Base-by-base conservation (phyloP, 441 rosid genomes). In the Arabidopsis lyrata region DNA sequence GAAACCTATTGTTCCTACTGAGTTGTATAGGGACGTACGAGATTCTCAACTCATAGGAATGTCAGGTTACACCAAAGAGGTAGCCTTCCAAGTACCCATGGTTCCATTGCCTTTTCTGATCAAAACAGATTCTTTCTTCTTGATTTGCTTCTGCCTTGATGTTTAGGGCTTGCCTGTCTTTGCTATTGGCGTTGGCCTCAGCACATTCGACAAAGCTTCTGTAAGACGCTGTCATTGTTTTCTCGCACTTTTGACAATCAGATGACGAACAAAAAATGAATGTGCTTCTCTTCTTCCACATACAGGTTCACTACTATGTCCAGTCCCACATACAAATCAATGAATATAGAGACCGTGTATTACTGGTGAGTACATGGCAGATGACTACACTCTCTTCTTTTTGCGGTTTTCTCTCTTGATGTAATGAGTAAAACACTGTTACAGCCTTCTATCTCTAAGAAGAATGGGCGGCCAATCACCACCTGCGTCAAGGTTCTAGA, bases 261-360 rank as follows among this genome's bases (percentile, higher is more conserved):
- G 29, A 45, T 36, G 38, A 31, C 32, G 38, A 55, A 54, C 52
- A 62, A 18, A 62, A 6, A 16, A 5, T 57, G 29, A 68, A 45
- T 29, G 52, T 62, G 5, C 10, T 50, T 66, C 20, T 60, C 47
- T 65, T 38, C 12, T 76, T 66, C 68, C 64, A 42, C 67, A 15
- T 67, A 47, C 79, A 95, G 99, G 97, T 88, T 68, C 86, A 95
- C 63, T 92, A 84, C 79, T 92, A 95, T 74, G 86, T 90, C 68
- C 99, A 95, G 50, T 90, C 99, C 15, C 98, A 95, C 76, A 95
- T 95, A 75, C 99, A 95, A 85, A 86, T 95, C 74, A 95, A 95
- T 76, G 99, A 95, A 81, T 95, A 84, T 75, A 82, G 99, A 58
- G 99, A 95, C 66, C 86, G 91, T 54, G 85, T 92, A 56, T 56